phyloP scores from a whole-genome alignment of 345 rosid species.

The Aethionema arabicum region DNA sequence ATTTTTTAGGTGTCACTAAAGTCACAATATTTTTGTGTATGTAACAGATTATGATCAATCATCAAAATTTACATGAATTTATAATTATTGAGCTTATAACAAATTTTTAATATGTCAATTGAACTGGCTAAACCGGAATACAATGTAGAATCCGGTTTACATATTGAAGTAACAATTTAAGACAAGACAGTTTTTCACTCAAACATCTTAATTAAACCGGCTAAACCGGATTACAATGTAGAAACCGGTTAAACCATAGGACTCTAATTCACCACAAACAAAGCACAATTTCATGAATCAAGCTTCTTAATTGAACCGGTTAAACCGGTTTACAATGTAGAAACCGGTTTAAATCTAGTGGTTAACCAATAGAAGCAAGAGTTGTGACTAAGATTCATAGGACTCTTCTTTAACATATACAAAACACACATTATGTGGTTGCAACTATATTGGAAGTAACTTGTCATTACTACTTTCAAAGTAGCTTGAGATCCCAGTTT shows the following conservation, averaged over 20 bases:
- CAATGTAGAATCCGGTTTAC: constrained; percentile 20
- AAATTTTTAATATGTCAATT: background rate
- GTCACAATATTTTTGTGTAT: constrained; percentile 20
- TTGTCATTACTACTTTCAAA: constrained; percentile 26
- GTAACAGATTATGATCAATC: constrained; percentile 12
- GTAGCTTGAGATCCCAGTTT: constrained; percentile 36
- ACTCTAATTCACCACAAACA: constrained; percentile 18
- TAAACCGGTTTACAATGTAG: too few relatives aligned
- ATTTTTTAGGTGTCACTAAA: constrained; percentile 23
- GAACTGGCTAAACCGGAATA: constrained; percentile 8
- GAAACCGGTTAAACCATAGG: background rate
- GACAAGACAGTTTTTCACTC: background rate
- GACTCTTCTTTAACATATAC: background rate
- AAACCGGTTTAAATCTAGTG: too few relatives aligned
- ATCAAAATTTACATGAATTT: too few relatives aligned
- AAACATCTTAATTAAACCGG: too few relatives aligned
- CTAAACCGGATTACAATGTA: too few relatives aligned
- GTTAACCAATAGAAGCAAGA: background rate
- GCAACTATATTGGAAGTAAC: constrained; percentile 20
- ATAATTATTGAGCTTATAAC: too few relatives aligned
- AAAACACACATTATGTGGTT: background rate
- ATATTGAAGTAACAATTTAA: constrained; percentile 9
- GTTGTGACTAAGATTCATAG: background rate
- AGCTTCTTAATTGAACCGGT: too few relatives aligned
- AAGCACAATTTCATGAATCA: background rate